Evolutionary conservation across 768 basidiomycete genomes (phyloP).

Genomic region (Rubroboletus satanas): DNA sequence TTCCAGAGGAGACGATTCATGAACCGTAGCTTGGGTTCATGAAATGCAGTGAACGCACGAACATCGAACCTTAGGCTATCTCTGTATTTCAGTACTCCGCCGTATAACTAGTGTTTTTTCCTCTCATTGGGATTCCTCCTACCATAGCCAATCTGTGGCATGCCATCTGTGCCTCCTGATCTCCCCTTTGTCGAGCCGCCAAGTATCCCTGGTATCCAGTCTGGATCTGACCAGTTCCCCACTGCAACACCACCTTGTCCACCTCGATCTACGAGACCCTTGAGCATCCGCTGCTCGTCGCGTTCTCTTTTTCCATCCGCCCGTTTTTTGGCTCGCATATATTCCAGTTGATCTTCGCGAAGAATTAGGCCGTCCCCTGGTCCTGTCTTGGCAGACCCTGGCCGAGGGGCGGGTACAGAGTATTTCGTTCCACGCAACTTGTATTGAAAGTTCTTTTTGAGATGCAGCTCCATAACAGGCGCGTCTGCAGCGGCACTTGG

Average conservation of each 20-base stretch:
- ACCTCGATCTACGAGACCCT: constrained; percentile 51
- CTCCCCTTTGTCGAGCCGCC: constrained; percentile 68
- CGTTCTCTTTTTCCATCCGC: constrained; percentile 70
- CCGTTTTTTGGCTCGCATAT: constrained; percentile 74
- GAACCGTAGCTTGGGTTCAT: constrained; percentile 82
- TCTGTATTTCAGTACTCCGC: constrained; percentile 15
- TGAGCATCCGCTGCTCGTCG: constrained; percentile 67
- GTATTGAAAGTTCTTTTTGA: constrained; percentile 96
- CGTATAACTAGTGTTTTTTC: constrained; percentile 41
- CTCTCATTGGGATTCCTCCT: constrained; percentile 87
- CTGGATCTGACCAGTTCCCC: constrained; percentile 92
- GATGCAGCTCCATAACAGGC: constrained; percentile 80
- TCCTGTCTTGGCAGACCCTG: constrained; percentile 82
- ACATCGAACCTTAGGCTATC: constrained; percentile 1
- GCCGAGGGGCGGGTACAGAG: constrained; percentile 86
- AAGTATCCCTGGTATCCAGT: constrained; percentile 86
- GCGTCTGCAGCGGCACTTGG: constrained; percentile 57
- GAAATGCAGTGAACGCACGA: constrained; percentile 16
- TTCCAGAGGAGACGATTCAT: constrained; percentile 98
- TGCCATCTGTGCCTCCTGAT: constrained; percentile 50
- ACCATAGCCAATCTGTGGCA: constrained; percentile 87
- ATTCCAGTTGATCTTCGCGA: constrained; percentile 90
- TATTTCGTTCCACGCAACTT: constrained; percentile 87
- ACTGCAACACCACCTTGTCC: constrained; percentile 50
- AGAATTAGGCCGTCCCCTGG: constrained; percentile 80